A percentile compares a stretch with the other conserved stretches of the same genome.
These are phyloP conservation scores for Dryadomyces sulphureus DNA, from an alignment of 2,329 filamentous ascomycete genomes.

Conservation along the genomic window DNA sequence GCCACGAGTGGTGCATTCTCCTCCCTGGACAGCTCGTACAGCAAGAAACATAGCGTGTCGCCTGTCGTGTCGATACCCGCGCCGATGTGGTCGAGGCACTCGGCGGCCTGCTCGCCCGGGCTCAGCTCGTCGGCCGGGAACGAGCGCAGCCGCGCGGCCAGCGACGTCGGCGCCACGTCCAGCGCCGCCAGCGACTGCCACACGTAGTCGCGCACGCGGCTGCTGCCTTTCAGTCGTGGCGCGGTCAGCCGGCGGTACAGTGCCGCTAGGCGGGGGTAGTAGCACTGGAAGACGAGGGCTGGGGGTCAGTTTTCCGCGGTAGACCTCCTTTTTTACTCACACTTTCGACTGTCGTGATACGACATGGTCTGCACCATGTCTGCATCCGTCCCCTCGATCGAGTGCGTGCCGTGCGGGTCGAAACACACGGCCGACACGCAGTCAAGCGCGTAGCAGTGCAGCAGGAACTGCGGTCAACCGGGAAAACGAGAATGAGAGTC, in stretches of 20 bases:
- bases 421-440: slow-evolving; percentile 6
- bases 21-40: slow-evolving; percentile 2
- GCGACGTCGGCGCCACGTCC: not conserved
- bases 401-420: slow-evolving; percentile 4
- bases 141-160: slow-evolving; percentile 2
- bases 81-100: slow-evolving; percentile 5
- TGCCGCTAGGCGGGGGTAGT: not conserved
- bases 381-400: slow-evolving; percentile 4
- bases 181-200: not conserved
- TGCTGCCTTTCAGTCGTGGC: not conserved
- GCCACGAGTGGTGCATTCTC: not conserved
- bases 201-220: slow-evolving; percentile 1
- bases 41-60: slow-evolving; percentile 3
- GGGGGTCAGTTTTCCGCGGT: not conserved
- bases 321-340: not conserved
- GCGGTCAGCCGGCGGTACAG: not conserved
- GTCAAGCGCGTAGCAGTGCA: slow-evolving; percentile 8
- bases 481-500: not conserved
- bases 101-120: not conserved
- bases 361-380: slow-evolving; percentile 3
- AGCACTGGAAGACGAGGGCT: slow-evolving; percentile 2
- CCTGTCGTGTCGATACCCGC: slow-evolving; percentile 6
- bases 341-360: slow-evolving; percentile 6
- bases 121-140: slow-evolving; percentile 1
- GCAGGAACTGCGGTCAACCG: slow-evolving; percentile 2